These are phyloP conservation scores for Trametes polyzona DNA, from an alignment of 1,284 basidiomycete genomes.

Conservation along the genomic window DNA sequence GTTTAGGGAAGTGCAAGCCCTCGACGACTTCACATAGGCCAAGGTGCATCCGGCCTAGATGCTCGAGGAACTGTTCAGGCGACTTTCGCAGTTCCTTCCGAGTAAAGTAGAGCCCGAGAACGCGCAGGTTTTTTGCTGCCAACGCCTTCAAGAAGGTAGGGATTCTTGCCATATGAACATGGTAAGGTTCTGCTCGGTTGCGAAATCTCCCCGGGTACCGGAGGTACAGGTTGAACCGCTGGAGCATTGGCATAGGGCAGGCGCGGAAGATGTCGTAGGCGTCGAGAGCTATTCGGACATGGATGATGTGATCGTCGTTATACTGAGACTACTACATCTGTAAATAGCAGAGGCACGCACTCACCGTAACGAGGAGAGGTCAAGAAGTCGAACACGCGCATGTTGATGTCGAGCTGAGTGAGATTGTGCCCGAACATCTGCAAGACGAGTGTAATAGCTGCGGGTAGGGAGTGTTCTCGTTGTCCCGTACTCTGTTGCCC, in stretches of 20 bases:
- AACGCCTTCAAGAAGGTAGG: not conserved
- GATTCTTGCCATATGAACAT: not conserved
- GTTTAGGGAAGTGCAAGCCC: not conserved
- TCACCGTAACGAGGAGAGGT: not conserved
- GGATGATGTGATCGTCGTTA: not conserved
- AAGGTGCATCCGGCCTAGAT: not conserved
- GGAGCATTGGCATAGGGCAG: not conserved
- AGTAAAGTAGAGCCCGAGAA: not conserved
- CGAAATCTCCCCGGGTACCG: not conserved
- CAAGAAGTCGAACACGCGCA: not conserved
- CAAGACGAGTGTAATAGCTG: not conserved
- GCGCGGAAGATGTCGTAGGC: not conserved
- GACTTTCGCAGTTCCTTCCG: not conserved
- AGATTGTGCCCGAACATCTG: not conserved
- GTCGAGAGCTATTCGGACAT: not conserved
- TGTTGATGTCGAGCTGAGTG: not conserved
- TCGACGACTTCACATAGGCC: not conserved
- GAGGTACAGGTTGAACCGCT: not conserved
- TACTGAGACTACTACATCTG: not conserved
- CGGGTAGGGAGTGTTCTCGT: not conserved
- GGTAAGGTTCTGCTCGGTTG: not conserved
- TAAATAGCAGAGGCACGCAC: not conserved
- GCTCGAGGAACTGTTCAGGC: not conserved
- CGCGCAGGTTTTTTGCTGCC: not conserved
- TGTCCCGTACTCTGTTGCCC: no score